phyloP scores from a whole-genome alignment of 1,139 yeast species.

The Starmera stellimalicola region DNA sequence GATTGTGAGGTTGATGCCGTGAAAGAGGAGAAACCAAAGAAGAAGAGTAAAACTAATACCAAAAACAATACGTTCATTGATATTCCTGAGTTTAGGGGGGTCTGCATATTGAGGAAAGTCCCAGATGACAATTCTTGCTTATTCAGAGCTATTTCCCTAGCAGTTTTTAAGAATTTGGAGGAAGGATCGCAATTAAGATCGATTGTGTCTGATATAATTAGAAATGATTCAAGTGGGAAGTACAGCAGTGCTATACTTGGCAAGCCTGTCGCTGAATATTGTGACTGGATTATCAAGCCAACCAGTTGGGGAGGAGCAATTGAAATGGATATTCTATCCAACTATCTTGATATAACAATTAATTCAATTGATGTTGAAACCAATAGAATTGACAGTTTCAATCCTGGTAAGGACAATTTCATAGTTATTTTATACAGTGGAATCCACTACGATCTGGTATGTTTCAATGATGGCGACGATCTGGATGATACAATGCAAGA shows the following conservation, averaged over 20 bases:
- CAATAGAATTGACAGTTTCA: conserved; percentile 50
- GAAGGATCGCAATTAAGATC: conserved; percentile 36
- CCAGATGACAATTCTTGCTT: conserved; percentile 79
- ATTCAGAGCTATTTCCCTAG: conserved; percentile 59
- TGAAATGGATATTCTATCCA: conserved; percentile 58
- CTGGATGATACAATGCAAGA: conserved; percentile 26
- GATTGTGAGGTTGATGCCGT: conserved; percentile 16
- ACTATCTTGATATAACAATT: conserved; percentile 43
- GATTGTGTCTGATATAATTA: conserved; percentile 37
- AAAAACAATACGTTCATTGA: conserved; percentile 7
- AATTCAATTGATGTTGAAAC: conserved; percentile 63
- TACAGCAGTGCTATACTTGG: conserved; percentile 55
- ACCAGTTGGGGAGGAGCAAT: conserved; percentile 87
- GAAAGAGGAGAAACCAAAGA: conserved; percentile 1
- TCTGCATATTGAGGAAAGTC: conserved; percentile 40
- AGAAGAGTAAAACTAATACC: neutral
- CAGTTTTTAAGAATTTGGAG: conserved; percentile 31
- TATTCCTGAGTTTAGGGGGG: conserved; percentile 6
- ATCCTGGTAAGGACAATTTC: conserved; percentile 32
- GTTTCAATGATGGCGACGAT: conserved; percentile 23
- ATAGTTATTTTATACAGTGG: conserved; percentile 59
- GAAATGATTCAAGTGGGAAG: conserved; percentile 29
- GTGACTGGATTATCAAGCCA: conserved; percentile 50
- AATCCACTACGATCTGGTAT: conserved; percentile 65
- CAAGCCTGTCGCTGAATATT: conserved; percentile 41